These are phyloP conservation scores for Thalassia testudinum DNA, from an alignment of 116 monocot species.

Conservation along the genomic window DNA sequence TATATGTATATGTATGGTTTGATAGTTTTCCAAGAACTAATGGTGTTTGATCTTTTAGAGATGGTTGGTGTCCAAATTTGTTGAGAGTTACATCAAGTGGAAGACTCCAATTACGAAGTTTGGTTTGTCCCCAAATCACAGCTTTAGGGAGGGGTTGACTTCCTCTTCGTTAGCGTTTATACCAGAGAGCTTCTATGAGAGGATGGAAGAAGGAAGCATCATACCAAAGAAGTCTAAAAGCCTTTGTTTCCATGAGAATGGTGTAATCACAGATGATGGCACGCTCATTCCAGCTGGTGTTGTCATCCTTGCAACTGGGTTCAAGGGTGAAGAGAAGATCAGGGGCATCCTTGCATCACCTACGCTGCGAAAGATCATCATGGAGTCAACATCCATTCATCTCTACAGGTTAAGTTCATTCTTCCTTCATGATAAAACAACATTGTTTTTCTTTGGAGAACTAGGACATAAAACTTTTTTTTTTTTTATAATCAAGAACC, in stretches of 20 bases:
- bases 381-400: slow-evolving; percentile 22
- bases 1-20: neutral
- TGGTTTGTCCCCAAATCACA: slow-evolving; percentile 59
- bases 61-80: slow-evolving; percentile 55
- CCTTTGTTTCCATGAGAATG: slow-evolving; percentile 33
- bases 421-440: too few species aligned
- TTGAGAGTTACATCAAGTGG: slow-evolving; percentile 42
- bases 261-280: slow-evolving; percentile 40
- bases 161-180: slow-evolving; percentile 22
- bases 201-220: slow-evolving; percentile 68
- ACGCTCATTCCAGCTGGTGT: slow-evolving; percentile 26
- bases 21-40: neutral
- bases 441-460: too few species aligned
- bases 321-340: slow-evolving; percentile 46
- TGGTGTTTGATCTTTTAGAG: slow-evolving; percentile 10
- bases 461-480: too few species aligned
- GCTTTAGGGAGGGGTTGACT: slow-evolving; percentile 29
- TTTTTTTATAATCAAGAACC: too few species aligned
- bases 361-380: slow-evolving; percentile 16
- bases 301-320: slow-evolving; percentile 76
- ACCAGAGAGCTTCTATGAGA: slow-evolving; percentile 53
- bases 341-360: slow-evolving; percentile 38
- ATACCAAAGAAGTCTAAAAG: slow-evolving; percentile 37
- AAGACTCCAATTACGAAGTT: slow-evolving; percentile 40
- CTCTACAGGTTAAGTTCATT: slow-evolving; percentile 70